Conservation (phyloP, 768 basidiomycete species). For the Termitomyces sp. region DNA sequence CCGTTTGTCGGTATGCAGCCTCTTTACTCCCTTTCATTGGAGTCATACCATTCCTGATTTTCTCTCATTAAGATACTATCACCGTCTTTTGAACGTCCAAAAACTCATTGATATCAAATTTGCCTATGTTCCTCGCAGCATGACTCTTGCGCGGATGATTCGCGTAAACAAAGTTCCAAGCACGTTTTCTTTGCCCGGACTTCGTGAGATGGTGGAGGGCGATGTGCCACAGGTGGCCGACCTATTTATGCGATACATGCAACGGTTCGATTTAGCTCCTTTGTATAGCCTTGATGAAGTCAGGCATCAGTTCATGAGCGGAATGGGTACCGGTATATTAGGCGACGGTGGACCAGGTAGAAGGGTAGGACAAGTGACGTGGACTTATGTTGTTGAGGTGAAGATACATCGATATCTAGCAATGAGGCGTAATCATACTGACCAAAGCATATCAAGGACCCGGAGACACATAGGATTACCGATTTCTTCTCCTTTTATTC, state of each 20-base stretch:
- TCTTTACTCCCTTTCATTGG: not conserved
- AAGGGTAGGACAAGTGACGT: constrained; percentile 81
- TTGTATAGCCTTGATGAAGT: constrained; percentile 73
- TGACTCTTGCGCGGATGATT: constrained; percentile 91
- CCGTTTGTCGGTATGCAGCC: constrained; percentile 66
- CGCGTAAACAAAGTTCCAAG: constrained; percentile 64
- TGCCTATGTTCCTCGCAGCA: constrained; percentile 77
- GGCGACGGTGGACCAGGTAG: constrained; percentile 47
- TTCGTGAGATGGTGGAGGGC: constrained; percentile 83
- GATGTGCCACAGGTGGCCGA: constrained; percentile 70
- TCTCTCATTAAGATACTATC: constrained; percentile 63
- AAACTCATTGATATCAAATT: constrained; percentile 92
- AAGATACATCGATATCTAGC: constrained; percentile 35
- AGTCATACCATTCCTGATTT: constrained; percentile 3
- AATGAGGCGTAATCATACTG: not conserved
- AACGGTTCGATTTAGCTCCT: constrained; percentile 80
- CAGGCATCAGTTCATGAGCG: constrained; percentile 84
- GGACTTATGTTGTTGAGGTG: constrained; percentile 97
- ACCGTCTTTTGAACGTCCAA: constrained; percentile 85
- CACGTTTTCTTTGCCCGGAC: constrained; percentile 47
- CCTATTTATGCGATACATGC: constrained; percentile 74
- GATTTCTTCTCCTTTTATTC: constrained; percentile 98
- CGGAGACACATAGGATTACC: constrained; percentile 76
- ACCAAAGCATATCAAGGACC: constrained; percentile 49
- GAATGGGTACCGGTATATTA: constrained; percentile 55